Evolutionary conservation across 2,329 filamentous ascomycete species (phyloP).

Genomic region (Stromatinia cepivora): DNA sequence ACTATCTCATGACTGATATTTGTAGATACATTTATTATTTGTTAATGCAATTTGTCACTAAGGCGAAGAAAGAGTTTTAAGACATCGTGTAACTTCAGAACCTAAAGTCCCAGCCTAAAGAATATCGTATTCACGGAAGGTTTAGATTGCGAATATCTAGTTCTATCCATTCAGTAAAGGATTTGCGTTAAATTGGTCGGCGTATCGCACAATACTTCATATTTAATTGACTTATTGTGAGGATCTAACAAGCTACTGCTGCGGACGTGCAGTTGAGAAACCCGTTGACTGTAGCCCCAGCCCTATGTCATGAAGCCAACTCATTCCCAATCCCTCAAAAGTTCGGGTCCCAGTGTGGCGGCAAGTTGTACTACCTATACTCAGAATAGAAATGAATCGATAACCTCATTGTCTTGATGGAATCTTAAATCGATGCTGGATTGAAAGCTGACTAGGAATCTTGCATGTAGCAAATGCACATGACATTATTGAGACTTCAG

Average conservation of each 20-base stretch:
- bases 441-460: not conserved
- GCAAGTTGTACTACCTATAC: slow-evolving; percentile 2
- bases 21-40: not conserved
- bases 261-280: slow-evolving; percentile 3
- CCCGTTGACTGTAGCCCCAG: slow-evolving; percentile 9
- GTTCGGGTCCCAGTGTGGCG: slow-evolving; percentile 5
- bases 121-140: not conserved
- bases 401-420: not conserved
- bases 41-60: slow-evolving; percentile 10
- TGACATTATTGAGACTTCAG: slow-evolving; percentile 11
- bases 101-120: slow-evolving; percentile 3
- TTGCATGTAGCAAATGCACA: slow-evolving; percentile 3
- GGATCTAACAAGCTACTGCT: slow-evolving; percentile 2
- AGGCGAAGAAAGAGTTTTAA: slow-evolving; percentile 6
- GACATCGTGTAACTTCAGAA: slow-evolving; percentile 19
- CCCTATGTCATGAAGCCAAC: slow-evolving; percentile 18
- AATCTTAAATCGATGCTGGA: not conserved
- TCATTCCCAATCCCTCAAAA: not conserved
- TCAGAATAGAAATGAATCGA: not conserved
- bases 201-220: slow-evolving; percentile 6
- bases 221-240: slow-evolving; percentile 3
- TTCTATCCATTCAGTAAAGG: not conserved
- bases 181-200: not conserved
- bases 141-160: slow-evolving; percentile 10
- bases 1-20: slow-evolving; percentile 17